Conservation (phyloP, 768 basidiomycete genomes). For the Albatrellus ellisii region DNA sequence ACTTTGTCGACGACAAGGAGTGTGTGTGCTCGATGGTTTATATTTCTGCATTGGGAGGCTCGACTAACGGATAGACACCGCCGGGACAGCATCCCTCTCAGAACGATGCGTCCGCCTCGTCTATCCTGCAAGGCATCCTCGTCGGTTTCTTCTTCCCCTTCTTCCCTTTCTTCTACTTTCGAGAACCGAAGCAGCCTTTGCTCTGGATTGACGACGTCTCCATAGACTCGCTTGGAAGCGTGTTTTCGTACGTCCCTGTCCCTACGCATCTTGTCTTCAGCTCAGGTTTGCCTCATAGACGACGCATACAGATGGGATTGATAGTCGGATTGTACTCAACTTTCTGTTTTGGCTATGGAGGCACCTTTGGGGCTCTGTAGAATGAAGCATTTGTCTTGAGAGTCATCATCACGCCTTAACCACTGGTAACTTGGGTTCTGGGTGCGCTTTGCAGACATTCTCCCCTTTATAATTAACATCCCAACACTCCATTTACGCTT, state of each 20-base stretch:
- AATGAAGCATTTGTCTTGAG: no score
- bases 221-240: constrained; percentile 41
- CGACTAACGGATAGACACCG: constrained; percentile 65
- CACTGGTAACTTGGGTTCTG: no score
- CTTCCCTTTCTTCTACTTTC: constrained; percentile 81
- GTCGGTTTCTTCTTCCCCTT: constrained; percentile 92
- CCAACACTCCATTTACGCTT: no score
- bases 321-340: constrained; percentile 80
- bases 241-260: constrained; percentile 52
- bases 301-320: constrained; percentile 69
- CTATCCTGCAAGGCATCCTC: constrained; percentile 71
- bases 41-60: constrained; percentile 40
- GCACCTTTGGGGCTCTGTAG: constrained; percentile 50
- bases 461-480: no score
- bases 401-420: no score
- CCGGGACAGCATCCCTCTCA: constrained; percentile 44
- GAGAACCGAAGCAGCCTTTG: constrained; percentile 52
- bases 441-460: no score
- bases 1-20: constrained; percentile 65
- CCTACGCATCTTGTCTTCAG: no score
- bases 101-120: constrained; percentile 36
- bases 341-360: constrained; percentile 76
- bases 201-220: constrained; percentile 71
- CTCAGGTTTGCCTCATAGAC: no score
- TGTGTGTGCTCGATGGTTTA: constrained; percentile 28